phyloP scores from a whole-genome alignment of 2,329 filamentous ascomycete genomes.

The Neospermospora avenae region DNA sequence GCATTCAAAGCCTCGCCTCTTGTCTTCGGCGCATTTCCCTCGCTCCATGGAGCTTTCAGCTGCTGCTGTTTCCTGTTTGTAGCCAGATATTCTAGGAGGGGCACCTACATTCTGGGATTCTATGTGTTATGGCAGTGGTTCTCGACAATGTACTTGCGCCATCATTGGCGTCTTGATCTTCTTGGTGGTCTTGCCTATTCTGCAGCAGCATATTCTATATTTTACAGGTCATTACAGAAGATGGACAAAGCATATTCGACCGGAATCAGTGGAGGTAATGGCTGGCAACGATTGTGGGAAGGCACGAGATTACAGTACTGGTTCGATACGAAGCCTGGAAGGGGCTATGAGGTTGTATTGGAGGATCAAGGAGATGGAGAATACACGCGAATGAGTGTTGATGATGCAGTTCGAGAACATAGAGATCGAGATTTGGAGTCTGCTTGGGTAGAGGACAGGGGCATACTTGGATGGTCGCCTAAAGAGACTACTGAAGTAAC shows the following conservation, averaged over 20 bases:
- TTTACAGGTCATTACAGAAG: slow-evolving; percentile 27
- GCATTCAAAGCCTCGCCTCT: slow-evolving; percentile 85
- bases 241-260: slow-evolving; percentile 31
- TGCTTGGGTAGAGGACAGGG: slow-evolving; percentile 23
- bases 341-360: slow-evolving; percentile 22
- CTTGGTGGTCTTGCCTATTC: slow-evolving; percentile 79
- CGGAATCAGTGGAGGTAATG: slow-evolving; percentile 29
- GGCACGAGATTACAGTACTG: slow-evolving; percentile 26
- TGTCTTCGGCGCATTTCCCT: slow-evolving; percentile 91
- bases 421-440: slow-evolving; percentile 23
- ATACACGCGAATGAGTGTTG: slow-evolving; percentile 6
- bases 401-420: neutral
- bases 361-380: slow-evolving; percentile 13
- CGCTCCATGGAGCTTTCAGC: slow-evolving; percentile 90
- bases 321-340: slow-evolving; percentile 26
- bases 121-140: slow-evolving; percentile 95
- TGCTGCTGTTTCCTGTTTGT: slow-evolving; percentile 84
- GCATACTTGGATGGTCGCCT: slow-evolving; percentile 1
- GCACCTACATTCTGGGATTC: slow-evolving; percentile 62
- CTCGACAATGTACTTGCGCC: slow-evolving; percentile 94
- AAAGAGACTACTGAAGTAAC: neutral
- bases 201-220: slow-evolving; percentile 65
- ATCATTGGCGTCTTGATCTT: slow-evolving; percentile 91
- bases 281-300: slow-evolving; percentile 31
- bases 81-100: slow-evolving; percentile 43